Conservation (phyloP, 1,284 basidiomycete species). For the Wolfiporia cocos region DNA sequence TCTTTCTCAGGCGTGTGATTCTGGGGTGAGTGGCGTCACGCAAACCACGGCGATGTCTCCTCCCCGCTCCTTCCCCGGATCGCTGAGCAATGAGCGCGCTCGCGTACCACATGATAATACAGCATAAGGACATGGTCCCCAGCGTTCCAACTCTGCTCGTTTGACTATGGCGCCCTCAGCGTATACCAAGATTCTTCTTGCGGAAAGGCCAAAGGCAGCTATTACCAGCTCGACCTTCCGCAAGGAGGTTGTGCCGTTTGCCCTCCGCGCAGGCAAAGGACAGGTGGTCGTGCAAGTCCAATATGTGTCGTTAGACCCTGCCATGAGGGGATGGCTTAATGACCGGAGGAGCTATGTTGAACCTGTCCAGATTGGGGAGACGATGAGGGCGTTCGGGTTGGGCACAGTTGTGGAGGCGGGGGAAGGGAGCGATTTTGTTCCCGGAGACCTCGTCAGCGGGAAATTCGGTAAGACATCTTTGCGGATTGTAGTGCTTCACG, state of each 20-base stretch:
- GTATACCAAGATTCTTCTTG: conserved; percentile 69
- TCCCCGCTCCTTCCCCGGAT: no score
- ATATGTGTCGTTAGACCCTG: conserved; percentile 78
- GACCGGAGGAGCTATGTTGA: conserved; percentile 63
- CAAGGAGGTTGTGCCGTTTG: conserved; percentile 45
- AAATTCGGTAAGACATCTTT: conserved; percentile 36
- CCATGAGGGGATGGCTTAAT: conserved; percentile 80
- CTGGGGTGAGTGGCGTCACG: no score
- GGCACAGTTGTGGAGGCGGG: conserved; percentile 65
- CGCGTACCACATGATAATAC: no score
- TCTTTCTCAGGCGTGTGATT: no score
- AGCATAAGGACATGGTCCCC: no score
- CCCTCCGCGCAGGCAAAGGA: conserved; percentile 47
- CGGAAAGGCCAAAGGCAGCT: conserved; percentile 61
- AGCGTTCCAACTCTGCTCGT: no score
- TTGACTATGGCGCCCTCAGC: conserved; percentile 5
- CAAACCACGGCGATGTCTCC: no score
- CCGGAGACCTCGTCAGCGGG: conserved; percentile 66
- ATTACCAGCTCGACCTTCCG: conserved; percentile 72
- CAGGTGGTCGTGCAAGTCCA: conserved; percentile 71
- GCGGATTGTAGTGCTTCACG: background rate
- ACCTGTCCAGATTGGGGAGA: conserved; percentile 78
- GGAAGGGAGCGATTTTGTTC: conserved; percentile 41
- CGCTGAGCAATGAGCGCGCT: no score
- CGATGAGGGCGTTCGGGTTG: conserved; percentile 72